A percentile compares a stretch with the other conserved stretches of the same genome.
Conservation (phyloP, 495 filamentous ascomycete genomes). For the Lasiosphaeris hirsuta region DNA sequence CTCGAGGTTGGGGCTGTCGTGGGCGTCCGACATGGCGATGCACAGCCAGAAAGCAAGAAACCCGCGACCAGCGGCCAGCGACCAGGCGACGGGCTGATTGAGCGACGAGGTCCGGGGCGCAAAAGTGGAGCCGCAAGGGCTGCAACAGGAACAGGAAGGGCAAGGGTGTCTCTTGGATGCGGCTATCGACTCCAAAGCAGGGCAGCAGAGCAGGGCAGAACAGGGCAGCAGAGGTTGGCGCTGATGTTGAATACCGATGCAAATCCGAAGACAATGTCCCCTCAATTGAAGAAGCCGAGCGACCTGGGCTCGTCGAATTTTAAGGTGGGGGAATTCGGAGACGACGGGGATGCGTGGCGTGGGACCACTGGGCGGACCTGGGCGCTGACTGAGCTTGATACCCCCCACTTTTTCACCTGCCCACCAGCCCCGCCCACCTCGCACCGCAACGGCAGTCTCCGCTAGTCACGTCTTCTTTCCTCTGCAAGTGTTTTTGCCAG, state of each 20-base stretch:
- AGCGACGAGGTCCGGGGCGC: too few relatives aligned
- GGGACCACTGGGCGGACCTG: background rate
- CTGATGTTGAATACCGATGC: constrained; percentile 30
- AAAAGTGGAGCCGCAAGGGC: too few relatives aligned
- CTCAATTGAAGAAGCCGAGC: constrained; percentile 26
- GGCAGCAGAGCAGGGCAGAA: background rate
- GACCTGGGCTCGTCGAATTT: background rate
- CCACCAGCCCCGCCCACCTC: too few relatives aligned
- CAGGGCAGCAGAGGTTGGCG: background rate
- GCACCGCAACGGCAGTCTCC: too few relatives aligned
- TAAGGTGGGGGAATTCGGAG: constrained; percentile 24
- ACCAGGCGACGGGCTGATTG: too few relatives aligned
- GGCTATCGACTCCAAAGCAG: background rate
- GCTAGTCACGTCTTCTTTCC: too few relatives aligned
- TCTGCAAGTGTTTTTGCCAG: too few relatives aligned
- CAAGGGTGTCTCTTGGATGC: background rate
- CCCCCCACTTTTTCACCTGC: too few relatives aligned
- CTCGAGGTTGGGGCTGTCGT: constrained; percentile 40
- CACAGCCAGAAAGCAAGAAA: background rate
- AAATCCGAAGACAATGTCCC: constrained; percentile 29
- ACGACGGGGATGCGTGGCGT: constrained; percentile 14
- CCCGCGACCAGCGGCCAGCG: too few relatives aligned
- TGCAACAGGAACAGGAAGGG: too few relatives aligned
- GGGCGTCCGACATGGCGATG: constrained; percentile 31
- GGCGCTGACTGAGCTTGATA: constrained; percentile 17